Conservation (phyloP, 352 stramenopile genomes). For the Globisporangium spiculum region DNA sequence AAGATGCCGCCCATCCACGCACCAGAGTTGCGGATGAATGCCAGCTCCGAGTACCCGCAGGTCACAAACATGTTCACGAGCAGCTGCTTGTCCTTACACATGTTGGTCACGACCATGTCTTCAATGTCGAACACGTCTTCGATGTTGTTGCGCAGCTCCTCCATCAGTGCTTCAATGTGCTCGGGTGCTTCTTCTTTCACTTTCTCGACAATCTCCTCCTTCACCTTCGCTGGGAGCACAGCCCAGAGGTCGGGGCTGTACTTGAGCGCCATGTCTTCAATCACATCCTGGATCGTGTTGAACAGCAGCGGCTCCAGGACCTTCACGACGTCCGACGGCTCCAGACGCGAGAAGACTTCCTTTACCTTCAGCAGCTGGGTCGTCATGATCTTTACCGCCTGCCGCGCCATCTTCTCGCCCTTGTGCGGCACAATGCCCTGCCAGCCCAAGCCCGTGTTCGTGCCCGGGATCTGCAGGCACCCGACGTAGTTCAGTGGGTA, state of each 20-base stretch:
- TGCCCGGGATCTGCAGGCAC: constrained; percentile 81
- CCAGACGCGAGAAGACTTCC: constrained; percentile 91
- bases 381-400: constrained; percentile 92
- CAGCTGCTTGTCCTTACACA: constrained; percentile 94
- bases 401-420: constrained; percentile 96
- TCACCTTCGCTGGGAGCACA: constrained; percentile 73
- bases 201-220: constrained; percentile 92
- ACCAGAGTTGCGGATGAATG: constrained; percentile 90
- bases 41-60: constrained; percentile 89
- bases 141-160: constrained; percentile 94
- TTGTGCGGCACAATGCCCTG: constrained; percentile 98
- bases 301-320: constrained; percentile 92
- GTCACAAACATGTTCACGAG: constrained; percentile 95
- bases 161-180: constrained; percentile 93
- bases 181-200: constrained; percentile 91
- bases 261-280: constrained; percentile 88
- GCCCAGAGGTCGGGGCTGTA: constrained; percentile 86
- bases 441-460: constrained; percentile 94
- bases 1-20: constrained; percentile 90
- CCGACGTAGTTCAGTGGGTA: constrained; percentile 94
- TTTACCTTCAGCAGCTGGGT: constrained; percentile 91
- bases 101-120: constrained; percentile 93
- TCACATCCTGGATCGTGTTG: constrained; percentile 84
- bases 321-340: constrained; percentile 88
- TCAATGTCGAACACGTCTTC: constrained; percentile 96